Conservation (phyloP, 257 asterid species). For the Nicotiana otophora region DNA sequence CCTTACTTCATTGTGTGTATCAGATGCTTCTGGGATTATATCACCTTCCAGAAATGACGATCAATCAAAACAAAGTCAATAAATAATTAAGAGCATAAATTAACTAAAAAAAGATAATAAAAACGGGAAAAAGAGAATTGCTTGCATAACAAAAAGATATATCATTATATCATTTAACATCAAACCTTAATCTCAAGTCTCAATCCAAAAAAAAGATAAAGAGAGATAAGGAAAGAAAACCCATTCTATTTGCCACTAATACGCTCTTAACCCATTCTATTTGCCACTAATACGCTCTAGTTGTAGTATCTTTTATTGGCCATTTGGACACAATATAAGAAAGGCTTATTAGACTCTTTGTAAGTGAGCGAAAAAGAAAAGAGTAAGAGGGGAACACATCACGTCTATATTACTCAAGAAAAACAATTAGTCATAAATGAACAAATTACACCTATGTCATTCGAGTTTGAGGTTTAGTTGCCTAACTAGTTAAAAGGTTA, state of each 20-base stretch:
- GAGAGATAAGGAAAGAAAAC: neutral
- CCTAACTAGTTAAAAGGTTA: neutral
- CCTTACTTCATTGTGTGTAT: constrained; percentile 33
- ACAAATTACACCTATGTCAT: neutral
- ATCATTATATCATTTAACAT: neutral
- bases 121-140: neutral
- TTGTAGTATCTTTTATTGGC: neutral
- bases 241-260: neutral
- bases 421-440: neutral
- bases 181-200: neutral
- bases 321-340: neutral
- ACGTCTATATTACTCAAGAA: neutral
- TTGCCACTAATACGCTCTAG: neutral
- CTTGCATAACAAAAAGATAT: neutral
- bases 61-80: constrained; percentile 6
- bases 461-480: neutral
- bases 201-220: neutral
- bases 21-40: constrained; percentile 33
- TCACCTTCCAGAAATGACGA: constrained; percentile 34
- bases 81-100: neutral
- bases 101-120: neutral
- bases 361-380: neutral
- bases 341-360: neutral
- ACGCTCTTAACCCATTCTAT: neutral
- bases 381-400: neutral